Base-by-base conservation (phyloP, 257 asterid species). In the Vinca minor region DNA sequence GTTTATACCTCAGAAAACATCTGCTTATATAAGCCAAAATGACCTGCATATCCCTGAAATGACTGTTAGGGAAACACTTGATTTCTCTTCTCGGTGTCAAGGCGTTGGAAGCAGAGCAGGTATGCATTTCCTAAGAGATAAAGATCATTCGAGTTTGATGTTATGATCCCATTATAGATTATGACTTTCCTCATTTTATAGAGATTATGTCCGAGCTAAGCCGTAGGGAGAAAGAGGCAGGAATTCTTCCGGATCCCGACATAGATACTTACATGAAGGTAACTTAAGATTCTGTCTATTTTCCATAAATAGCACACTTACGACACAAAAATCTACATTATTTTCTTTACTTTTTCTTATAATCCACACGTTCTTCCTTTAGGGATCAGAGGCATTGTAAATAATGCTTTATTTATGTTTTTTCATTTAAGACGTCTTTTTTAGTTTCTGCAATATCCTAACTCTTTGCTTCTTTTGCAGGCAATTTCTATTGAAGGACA, bases 261-360 rank as follows among this genome's bases (percentile, higher is more conserved):
- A 86, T 86, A 42, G 96, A 91, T 80, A 82, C 85, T 44, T 91
- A 82, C 77, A 91, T 91, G 98, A 91, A 88, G 98, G 96, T 90
- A 81, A 50, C 23, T 50, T 62, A 23, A 20, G 38, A 35, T 6
- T 36, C 49, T 41, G 12, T 12, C 23, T 71, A 10, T 7, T 20
- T 48, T 65, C 8, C 41, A 29, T 31, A n/a, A n/a, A n/a, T n/a
- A n/a, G n/a, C n/a, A n/a, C n/a, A n/a, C n/a, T n/a, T n/a, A n/a
- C n/a, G 13, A 44, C 49, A 44, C 20, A 44, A 44, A 15, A 44
- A 1, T 44, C 49, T 44, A 15, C 21, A 44, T 44, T 2, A n/a
- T 3, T 44, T 44, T 44, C 2, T 6, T 39, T 39, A 9, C 13
- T 41, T 41, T 41, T 41, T 41, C 18, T 41, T 41, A n/a, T 41